Evolutionary conservation across 495 filamentous ascomycete species (phyloP).

Genomic region (Penicillium goetzii): DNA sequence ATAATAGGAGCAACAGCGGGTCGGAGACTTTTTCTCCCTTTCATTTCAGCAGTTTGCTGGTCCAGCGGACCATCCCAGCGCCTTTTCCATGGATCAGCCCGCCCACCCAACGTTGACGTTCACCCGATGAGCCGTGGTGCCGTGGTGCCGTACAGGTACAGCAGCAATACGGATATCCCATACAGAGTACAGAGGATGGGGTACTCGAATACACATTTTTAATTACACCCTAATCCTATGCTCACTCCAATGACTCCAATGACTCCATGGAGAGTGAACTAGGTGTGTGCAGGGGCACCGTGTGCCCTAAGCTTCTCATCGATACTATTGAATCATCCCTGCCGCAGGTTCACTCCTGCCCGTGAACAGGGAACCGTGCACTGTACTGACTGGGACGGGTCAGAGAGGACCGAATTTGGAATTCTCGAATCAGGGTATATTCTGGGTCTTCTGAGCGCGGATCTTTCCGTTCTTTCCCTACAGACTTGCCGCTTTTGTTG

Average conservation of each 20-base stretch:
- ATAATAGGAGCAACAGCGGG: background rate
- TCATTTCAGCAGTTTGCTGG: slow-evolving; percentile 5
- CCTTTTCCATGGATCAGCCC: slow-evolving; percentile 26
- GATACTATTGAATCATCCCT: slow-evolving; percentile 8
- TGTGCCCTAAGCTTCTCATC: slow-evolving; percentile 5
- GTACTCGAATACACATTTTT: background rate
- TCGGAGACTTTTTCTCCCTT: background rate
- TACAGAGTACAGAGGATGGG: background rate
- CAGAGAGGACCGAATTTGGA: slow-evolving; percentile 30
- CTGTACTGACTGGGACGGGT: slow-evolving; percentile 15
- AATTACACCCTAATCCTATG: background rate
- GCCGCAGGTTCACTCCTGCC: background rate
- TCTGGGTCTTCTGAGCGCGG: background rate
- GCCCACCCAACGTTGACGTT: slow-evolving; percentile 37
- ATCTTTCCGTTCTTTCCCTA: background rate
- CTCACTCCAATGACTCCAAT: too few relatives aligned
- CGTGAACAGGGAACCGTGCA: slow-evolving; percentile 25
- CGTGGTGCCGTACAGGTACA: slow-evolving; percentile 8
- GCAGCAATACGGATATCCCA: background rate
- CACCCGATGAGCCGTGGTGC: slow-evolving; percentile 26
- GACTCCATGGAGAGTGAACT: background rate
- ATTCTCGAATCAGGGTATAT: slow-evolving; percentile 15
- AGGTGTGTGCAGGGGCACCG: background rate
- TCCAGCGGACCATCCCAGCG: slow-evolving; percentile 4
- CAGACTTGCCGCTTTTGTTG: background rate